Conservation (phyloP, 1,284 basidiomycete species). For the Cutaneotrichosporon sp. region DNA sequence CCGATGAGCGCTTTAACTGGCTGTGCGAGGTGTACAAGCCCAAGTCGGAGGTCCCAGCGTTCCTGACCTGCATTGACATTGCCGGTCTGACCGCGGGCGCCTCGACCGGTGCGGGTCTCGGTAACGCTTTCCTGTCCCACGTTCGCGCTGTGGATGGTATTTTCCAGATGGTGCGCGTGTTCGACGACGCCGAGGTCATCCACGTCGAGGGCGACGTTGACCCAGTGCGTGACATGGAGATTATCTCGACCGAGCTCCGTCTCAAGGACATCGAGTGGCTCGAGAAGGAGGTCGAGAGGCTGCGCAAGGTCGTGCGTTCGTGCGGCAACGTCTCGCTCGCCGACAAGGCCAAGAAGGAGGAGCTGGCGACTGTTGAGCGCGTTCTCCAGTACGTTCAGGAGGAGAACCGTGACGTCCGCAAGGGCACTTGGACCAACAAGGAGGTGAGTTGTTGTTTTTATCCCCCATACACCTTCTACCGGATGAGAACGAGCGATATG, state of each 20-base stretch:
- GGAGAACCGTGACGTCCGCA: slow-evolving; percentile 87
- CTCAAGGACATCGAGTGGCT: slow-evolving; percentile 99
- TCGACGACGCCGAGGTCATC: slow-evolving; percentile 97
- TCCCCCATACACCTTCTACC: slow-evolving; percentile 7
- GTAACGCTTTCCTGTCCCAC: slow-evolving; percentile 96
- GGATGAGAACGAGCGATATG: slow-evolving; percentile 71
- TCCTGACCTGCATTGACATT: slow-evolving; percentile 97
- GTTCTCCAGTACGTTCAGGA: slow-evolving; percentile 72
- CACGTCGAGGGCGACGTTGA: slow-evolving; percentile 99
- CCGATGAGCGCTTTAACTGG: slow-evolving; percentile 93
- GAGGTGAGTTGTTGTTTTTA: slow-evolving; percentile 62
- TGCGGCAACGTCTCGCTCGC: slow-evolving; percentile 77
- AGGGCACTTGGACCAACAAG: slow-evolving; percentile 92
- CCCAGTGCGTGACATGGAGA: slow-evolving; percentile 94
- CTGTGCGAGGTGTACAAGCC: slow-evolving; percentile 89
- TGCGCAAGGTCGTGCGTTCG: slow-evolving; percentile 60
- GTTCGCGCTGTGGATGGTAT: slow-evolving; percentile 98
- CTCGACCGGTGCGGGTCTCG: slow-evolving; percentile 95
- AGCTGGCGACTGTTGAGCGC: slow-evolving; percentile 84
- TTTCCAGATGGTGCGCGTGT: slow-evolving; percentile 96
- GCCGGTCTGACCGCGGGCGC: slow-evolving; percentile 96
- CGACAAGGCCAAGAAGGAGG: slow-evolving; percentile 95
- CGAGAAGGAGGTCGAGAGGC: slow-evolving; percentile 77
- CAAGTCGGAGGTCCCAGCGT: slow-evolving; percentile 78
- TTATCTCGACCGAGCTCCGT: slow-evolving; percentile 88